Base-by-base conservation (phyloP, 306 rosid species). In the Gastrolobium villosum region DNA sequence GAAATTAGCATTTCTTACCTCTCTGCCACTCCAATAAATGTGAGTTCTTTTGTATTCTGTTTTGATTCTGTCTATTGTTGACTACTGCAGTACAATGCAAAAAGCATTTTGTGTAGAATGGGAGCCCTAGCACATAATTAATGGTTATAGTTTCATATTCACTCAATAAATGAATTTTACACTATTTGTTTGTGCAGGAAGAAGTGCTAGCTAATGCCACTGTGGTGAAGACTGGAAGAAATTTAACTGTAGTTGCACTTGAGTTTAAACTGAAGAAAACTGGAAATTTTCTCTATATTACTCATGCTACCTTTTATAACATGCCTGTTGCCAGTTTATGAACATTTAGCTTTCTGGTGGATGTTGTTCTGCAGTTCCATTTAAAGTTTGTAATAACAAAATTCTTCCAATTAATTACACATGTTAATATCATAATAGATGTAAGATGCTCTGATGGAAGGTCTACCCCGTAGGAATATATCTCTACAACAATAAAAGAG, bases 171-270 rank as follows among this genome's bases (percentile, higher is more conserved):
- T 71, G 44, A 57, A 48, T 46, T 40, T 30, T 46, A 1, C 66
- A 52, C 83, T 76, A 30, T 65, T 43, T 64, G 15, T 35, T 5
- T 9, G 50, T 69, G 32, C 88, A 90, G 98, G 89, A 91, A 8
- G 95, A 92, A 80, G 89, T 92, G 79, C 44, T 75, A n/a, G 87
- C 86, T 66, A 84, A 88, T 48, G 91, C 87, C 64, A 75, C 85
- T 11, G 84, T 94, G 54, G 89, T 92, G 70, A 91, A 87, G 83
- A 75, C 88, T 40, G 97, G 98, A 86, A 87, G 91, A 88, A 92
- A 86, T 65, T 79, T 94, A 82, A 87, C 91, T 1, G 89, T 88
- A 14, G 84, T 94, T 30, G 79, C 82, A 9, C 55, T 82, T 70
- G 95, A 90, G 70, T 90, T 90, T 45, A 92, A 84, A 72, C 74